phyloP scores from a whole-genome alignment of 805 yeast genomes.

The Yarrowia sp. region DNA sequence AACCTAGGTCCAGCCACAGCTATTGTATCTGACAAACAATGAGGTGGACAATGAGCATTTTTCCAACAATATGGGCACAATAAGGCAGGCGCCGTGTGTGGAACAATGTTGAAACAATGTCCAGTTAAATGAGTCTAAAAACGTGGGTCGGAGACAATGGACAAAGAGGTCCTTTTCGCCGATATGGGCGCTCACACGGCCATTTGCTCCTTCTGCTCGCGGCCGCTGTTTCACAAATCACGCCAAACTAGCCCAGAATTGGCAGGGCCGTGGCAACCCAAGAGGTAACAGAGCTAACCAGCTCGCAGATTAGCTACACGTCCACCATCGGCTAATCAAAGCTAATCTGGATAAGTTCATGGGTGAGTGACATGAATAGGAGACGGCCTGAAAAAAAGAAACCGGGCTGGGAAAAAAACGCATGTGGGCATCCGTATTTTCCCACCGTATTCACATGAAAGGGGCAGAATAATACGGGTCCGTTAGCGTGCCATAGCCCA shows the following conservation, averaged over 20 bases:
- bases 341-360: conserved; percentile 8
- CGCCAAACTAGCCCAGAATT: conserved; percentile 12
- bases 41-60: too few relatives aligned
- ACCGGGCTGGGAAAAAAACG: too few relatives aligned
- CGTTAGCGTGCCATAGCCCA: neutral
- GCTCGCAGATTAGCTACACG: neutral
- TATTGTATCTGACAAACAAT: too few relatives aligned
- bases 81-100: too few relatives aligned
- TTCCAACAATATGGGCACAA: too few relatives aligned
- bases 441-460: too few relatives aligned
- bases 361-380: neutral
- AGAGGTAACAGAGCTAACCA: neutral
- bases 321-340: conserved; percentile 13
- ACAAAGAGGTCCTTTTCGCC: neutral
- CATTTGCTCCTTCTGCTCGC: too few relatives aligned
- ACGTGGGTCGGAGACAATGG: neutral
- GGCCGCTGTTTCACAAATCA: neutral
- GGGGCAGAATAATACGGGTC: too few relatives aligned
- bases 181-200: neutral
- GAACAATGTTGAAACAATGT: too few relatives aligned
- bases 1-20: too few relatives aligned
- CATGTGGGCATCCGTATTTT: too few relatives aligned
- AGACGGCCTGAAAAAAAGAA: neutral
- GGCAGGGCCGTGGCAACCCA: neutral
- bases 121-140: too few relatives aligned